A percentile compares a stretch with the other conserved stretches of the same genome.
phyloP scores from a whole-genome alignment of 805 yeast genomes.

The Sugiyamaella chiloensis region DNA sequence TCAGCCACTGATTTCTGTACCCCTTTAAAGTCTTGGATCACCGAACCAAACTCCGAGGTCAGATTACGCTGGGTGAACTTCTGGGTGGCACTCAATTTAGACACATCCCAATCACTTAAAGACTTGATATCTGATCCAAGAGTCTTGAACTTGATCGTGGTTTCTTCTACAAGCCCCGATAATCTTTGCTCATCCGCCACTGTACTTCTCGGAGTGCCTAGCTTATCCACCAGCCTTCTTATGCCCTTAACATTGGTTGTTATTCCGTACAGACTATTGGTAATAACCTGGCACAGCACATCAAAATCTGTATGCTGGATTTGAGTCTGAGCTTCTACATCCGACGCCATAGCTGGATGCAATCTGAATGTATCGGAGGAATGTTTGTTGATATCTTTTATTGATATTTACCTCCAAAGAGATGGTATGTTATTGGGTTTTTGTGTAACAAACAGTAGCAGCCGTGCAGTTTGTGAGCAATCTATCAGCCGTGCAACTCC shows the following conservation, averaged over 20 bases:
- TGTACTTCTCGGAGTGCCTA: constrained; percentile 7
- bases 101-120: constrained; percentile 18
- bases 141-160: constrained; percentile 18
- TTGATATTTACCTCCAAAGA: background rate
- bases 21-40: constrained; percentile 45
- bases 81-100: constrained; percentile 21
- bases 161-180: constrained; percentile 16
- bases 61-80: constrained; percentile 50
- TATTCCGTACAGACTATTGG: constrained; percentile 18
- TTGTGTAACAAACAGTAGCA: background rate
- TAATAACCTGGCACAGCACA: constrained; percentile 14
- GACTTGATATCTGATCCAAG: constrained; percentile 19
- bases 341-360: background rate
- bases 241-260: constrained; percentile 17
- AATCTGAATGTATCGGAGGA: background rate
- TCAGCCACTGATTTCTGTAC: constrained; percentile 49
- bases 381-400: background rate
- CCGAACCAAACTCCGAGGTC: constrained; percentile 51
- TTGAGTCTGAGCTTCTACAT: constrained; percentile 10
- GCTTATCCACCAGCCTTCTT: constrained; percentile 12
- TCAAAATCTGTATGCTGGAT: constrained; percentile 13
- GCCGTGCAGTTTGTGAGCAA: background rate
- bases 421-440: background rate
- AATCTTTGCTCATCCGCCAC: constrained; percentile 16
- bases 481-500: constrained; percentile 1